Base-by-base conservation (phyloP, 108 stramenopile genomes). In the Cyclotella distinguenda region DNA sequence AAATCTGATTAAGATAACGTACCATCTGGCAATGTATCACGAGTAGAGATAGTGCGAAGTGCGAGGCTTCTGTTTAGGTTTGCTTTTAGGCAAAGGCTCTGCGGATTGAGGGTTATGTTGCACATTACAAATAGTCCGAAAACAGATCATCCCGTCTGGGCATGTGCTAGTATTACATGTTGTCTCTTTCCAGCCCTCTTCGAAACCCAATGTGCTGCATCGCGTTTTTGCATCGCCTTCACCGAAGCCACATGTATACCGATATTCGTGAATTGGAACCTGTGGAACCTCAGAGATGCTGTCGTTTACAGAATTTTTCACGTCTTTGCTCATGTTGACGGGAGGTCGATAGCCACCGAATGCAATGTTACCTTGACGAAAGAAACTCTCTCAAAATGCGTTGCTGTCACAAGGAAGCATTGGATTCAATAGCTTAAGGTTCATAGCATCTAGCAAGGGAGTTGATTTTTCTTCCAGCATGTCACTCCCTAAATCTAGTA, bases 391-490 rank as follows among this genome's bases (percentile, higher is more conserved):
- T 36, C 22, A 27, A 42, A 70, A 59, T 3, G 46, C 52, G 16
- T 45, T 33, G 15, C 69, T 52, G 52, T 18, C 60, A 44, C 69
- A 70, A 15, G 47, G n/a, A 0, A 70, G 15, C 9, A 43, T 30
- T 1, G 39, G 25, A 31, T 73, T 56, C 11, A 35, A 19, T 10
- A 47, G 15, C 21, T 67, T 73, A 11, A 45, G 30, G 18, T 73
- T 60, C 72, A 67, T 43, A 0, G 66, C 58, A 60, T 73, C 72
- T 46, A 73, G 52, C 58, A 73, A 59, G 5, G 72, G 72, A 0
- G 66, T 67, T 4, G 66, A 67, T 3, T 3, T 9, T 28, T 66
- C 65, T 11, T 47, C 34, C 23, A 73, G 36, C 56, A 73, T 22
- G 21, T 73, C 72, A 11, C 40, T 55, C 34, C 34, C 65, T 6